Evolutionary conservation across 352 stramenopile genomes (phyloP), one percentile per base, ranked within the genome.

Genomic region (Peronospora tabacina): DNA sequence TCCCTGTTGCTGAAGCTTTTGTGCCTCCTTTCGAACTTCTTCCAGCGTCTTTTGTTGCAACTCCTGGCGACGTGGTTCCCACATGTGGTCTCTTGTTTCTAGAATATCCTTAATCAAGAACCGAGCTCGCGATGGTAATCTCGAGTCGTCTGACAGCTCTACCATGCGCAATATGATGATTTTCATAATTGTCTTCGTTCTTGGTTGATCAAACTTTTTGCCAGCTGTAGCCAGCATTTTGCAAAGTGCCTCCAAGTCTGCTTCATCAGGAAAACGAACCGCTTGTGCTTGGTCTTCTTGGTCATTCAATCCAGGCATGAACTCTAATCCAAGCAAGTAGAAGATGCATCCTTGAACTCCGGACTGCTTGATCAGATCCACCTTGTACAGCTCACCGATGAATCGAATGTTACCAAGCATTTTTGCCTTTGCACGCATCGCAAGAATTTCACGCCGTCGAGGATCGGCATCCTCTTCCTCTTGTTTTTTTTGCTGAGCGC

Each of bases 401-500:
- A 94, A 94, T 26, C 83, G 83, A 39, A 92, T 92, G 61, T 92
- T 94, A 17, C 83, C 83, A 12, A 94, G 63, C 83, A 94, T 90
- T 7, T 69, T 58, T 38, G 68, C 66, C 49, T 93, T 93, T 10
- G 70, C 65, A 24, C 76, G 69, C 39, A 82, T 79, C 15, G 76
- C 76, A 50, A 55, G 61, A 51, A 89, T 72, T 40, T 85, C 70
- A 37, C 74, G 79, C 32, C 70, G 62, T 30, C 72, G 68, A 35
- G 57, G 40, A 36, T 82, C 63, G 29, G 83, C 3, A 29, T 71
- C 52, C 13, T 76, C 69, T 17, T 65, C 61, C n/a, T 66, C 32
- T 11, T 79, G 61, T 0, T 70, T 60, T 15, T 74, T 58, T 46
- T 77, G 60, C 1, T 53, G 52, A 0, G 51, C 30, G 2, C 65